Evolutionary conservation across 1,284 basidiomycete species (phyloP).

Genomic region (Mycena citricolor): DNA sequence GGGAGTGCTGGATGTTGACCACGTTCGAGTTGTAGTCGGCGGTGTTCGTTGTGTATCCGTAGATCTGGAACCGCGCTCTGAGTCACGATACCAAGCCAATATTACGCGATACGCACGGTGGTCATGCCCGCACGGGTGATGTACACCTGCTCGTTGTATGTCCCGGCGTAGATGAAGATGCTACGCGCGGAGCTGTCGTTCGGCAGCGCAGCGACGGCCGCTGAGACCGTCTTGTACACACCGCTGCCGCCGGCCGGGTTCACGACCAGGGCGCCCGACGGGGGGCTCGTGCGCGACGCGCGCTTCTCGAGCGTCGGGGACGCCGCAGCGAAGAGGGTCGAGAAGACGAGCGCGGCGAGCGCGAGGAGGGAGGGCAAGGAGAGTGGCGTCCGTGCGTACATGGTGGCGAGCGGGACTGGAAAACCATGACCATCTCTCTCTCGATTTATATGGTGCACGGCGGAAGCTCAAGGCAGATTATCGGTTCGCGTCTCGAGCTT

Average conservation of each 20-base stretch:
- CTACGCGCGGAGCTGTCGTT: constrained; percentile 34
- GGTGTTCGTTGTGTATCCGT: constrained; percentile 31
- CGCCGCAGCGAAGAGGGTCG: too few species aligned
- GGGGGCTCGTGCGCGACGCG: constrained; percentile 43
- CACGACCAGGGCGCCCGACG: constrained; percentile 45
- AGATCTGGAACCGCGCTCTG: constrained; percentile 25
- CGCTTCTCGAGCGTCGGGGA: constrained; percentile 19
- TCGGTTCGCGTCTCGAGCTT: too few species aligned
- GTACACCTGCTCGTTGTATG: constrained; percentile 62
- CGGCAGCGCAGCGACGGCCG: constrained; percentile 53
- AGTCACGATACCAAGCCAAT: constrained; percentile 35
- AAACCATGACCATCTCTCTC: too few species aligned
- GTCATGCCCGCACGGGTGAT: constrained; percentile 53
- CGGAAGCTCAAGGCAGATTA: too few species aligned
- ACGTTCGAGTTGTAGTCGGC: constrained; percentile 21
- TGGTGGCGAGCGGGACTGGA: too few species aligned
- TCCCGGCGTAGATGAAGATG: constrained; percentile 60
- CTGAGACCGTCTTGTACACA: constrained; percentile 42
- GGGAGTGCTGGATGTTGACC: constrained; percentile 9
- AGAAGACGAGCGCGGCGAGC: too few species aligned
- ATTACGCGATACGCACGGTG: constrained; percentile 35
- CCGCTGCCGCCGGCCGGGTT: constrained; percentile 26
- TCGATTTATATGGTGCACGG: too few species aligned
- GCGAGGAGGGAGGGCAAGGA: too few species aligned
- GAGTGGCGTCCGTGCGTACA: too few species aligned